Base-by-base conservation (phyloP, 2,329 filamentous ascomycete genomes). In the Lachnellula suecica region DNA sequence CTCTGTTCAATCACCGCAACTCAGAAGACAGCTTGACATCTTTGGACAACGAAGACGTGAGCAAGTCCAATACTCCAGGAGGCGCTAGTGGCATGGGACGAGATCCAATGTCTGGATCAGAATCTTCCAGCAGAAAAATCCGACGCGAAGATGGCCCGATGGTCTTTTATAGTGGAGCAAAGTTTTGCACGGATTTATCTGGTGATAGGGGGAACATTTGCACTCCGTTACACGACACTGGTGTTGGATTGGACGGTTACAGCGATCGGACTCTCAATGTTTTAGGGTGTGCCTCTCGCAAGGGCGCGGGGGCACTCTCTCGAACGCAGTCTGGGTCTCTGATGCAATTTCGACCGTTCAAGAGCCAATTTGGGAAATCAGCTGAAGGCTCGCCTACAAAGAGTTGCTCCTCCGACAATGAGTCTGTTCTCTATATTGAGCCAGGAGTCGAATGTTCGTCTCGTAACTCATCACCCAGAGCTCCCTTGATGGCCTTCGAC, bases 151-250 rank as follows among this genome's bases (percentile, higher is more conserved):
- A 88, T 53, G 90, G 89, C 8, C 84, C 88, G 1, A 87, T 95
- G 59, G 91, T 93, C 17, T 95, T 92, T 65, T 95, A 93, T 67
- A 89, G 81, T 54, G 88, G 87, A 23, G 87, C 87, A 1, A 82
- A 82, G 0, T 96, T 94, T 67, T 94, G 85, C 67, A 91, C 85
- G 1, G 91, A 96, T 66, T 71, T 94, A 3, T 89, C 85, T 15
- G 85, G 86, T 2, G 87, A 91, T 60, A 74, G 74, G 10, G 77
- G 76, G 2, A 76, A 78, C 20, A 56, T 69, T 1, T 78, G 75
- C 0, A 74, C 76, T 1, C 66, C 75, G 2, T 77, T 79, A 1
- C 74, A 79, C 52, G 70, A 79, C 68, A 71, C 73, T 4, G 76
- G 74, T n/a, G 72, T 72, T 9, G 72, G 70, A 1, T 71, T 73